These are phyloP conservation scores for Ascochyta pisi DNA, from an alignment of 2,329 filamentous ascomycete genomes.

Conservation along the genomic window DNA sequence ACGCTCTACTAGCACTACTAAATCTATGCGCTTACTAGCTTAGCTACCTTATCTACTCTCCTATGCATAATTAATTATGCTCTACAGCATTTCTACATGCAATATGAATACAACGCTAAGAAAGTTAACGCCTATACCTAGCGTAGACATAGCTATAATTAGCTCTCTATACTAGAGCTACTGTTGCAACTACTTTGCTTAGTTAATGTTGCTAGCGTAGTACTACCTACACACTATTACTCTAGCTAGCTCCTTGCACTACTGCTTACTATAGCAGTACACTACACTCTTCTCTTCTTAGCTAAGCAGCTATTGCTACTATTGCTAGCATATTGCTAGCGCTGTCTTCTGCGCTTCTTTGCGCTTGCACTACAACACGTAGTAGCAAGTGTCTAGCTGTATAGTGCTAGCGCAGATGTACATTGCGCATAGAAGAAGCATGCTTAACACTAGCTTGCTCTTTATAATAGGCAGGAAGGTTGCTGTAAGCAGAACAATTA, in stretches of 20 bases:
- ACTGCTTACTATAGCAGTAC: conserved; percentile 20
- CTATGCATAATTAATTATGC: conserved; percentile 19
- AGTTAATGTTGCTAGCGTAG: conserved; percentile 12
- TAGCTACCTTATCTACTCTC: conserved; percentile 10
- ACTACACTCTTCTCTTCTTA: conserved; percentile 20
- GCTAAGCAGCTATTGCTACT: not conserved
- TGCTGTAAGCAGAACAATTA: conserved; percentile 21
- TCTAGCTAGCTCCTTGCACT: conserved; percentile 20
- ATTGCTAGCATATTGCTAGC: not conserved
- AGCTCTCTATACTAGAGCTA: conserved; percentile 18
- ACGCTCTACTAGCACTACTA: conserved; percentile 8
- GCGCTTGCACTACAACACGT: conserved; percentile 14
- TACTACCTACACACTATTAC: conserved; percentile 19
- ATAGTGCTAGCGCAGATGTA: conserved; percentile 23
- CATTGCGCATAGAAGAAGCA: conserved; percentile 11
- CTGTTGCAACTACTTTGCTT: conserved; percentile 14
- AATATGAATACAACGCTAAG: conserved; percentile 21
- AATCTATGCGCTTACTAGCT: conserved; percentile 5
- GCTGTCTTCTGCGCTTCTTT: conserved; percentile 1
- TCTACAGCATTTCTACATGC: conserved; percentile 18
- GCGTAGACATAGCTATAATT: conserved; percentile 27
- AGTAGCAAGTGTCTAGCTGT: conserved; percentile 15
- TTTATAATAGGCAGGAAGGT: conserved; percentile 18
- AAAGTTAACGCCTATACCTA: conserved; percentile 28
- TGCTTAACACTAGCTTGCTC: conserved; percentile 17